These are phyloP conservation scores for Bruguiera sexangula DNA, from an alignment of 345 rosid species.

Conservation along the genomic window DNA sequence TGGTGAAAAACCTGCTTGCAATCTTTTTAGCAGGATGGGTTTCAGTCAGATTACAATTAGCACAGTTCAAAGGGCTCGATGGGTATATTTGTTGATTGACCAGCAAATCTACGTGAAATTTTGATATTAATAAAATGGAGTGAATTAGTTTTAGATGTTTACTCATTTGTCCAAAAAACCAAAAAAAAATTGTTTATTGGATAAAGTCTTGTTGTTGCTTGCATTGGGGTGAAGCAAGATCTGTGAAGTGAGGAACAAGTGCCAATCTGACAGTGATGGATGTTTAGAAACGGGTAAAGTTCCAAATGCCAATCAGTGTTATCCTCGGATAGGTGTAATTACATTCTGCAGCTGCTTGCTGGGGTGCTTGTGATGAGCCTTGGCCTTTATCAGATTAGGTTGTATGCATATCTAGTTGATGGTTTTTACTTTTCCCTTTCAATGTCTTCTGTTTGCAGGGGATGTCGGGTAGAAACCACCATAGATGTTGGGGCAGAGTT, in stretches of 20 bases:
- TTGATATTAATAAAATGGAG: too few species aligned
- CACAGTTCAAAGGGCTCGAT: neutral
- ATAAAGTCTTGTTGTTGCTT: too few species aligned
- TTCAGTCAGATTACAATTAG: neutral
- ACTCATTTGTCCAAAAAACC: too few species aligned
- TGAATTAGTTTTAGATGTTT: too few species aligned
- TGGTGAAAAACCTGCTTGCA: neutral
- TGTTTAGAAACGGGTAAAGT: too few species aligned
- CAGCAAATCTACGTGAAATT: neutral
- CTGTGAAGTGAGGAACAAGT: neutral
- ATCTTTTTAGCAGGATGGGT: too few species aligned
- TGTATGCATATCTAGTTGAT: slow-evolving; percentile 8
- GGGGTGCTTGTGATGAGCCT: neutral
- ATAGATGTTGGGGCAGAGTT: slow-evolving; percentile 13
- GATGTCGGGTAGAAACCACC: slow-evolving; percentile 6
- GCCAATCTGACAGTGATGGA: neutral
- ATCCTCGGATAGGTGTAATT: neutral
- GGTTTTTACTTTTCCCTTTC: slow-evolving; percentile 8
- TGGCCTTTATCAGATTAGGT: neutral
- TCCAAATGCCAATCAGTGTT: too few species aligned
- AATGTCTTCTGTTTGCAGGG: slow-evolving; percentile 34
- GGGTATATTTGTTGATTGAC: neutral
- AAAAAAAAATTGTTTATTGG: too few species aligned
- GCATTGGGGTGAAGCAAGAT: neutral
- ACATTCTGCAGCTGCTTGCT: neutral